Percentiles rank a stretch among this genome's conserved stretches.
Evolutionary conservation across 345 rosid species (phyloP).

Genomic region (Citrus glauca): DNA sequence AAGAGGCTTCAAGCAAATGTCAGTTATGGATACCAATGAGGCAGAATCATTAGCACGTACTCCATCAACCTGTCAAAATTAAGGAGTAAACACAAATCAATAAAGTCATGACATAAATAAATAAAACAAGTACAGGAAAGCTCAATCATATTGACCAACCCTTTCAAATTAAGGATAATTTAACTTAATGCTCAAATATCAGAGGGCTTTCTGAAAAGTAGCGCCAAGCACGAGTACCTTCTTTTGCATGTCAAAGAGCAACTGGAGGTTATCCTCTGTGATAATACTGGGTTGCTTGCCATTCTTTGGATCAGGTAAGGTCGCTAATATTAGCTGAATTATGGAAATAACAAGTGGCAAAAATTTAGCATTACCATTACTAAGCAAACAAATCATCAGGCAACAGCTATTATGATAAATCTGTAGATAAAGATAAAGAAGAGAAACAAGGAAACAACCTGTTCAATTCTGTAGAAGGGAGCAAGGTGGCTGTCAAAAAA

Average conservation of each 20-base stretch:
- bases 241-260: slow-evolving; percentile 88
- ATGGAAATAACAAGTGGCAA: slow-evolving; percentile 4
- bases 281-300: slow-evolving; percentile 66
- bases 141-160: slow-evolving; percentile 6
- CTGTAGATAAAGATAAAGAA: slow-evolving; percentile 4
- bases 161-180: neutral
- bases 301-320: slow-evolving; percentile 50
- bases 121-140: neutral
- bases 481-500: slow-evolving; percentile 93
- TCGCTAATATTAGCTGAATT: slow-evolving; percentile 78
- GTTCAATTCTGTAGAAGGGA: slow-evolving; percentile 97
- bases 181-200: neutral
- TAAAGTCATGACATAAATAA: neutral
- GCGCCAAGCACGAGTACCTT: slow-evolving; percentile 50
- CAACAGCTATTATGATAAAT: neutral
- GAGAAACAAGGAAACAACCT: slow-evolving; percentile 45
- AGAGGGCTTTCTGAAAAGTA: slow-evolving; percentile 15
- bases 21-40: slow-evolving; percentile 54
- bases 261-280: slow-evolving; percentile 75
- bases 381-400: neutral
- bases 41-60: slow-evolving; percentile 82
- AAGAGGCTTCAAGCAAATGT: slow-evolving; percentile 93
- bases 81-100: neutral
- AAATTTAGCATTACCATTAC: neutral
- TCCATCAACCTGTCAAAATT: slow-evolving; percentile 64